Percentiles rank a stretch among this genome's conserved stretches.
Conservation (phyloP, 768 basidiomycete genomes). For the Russula earlei region DNA sequence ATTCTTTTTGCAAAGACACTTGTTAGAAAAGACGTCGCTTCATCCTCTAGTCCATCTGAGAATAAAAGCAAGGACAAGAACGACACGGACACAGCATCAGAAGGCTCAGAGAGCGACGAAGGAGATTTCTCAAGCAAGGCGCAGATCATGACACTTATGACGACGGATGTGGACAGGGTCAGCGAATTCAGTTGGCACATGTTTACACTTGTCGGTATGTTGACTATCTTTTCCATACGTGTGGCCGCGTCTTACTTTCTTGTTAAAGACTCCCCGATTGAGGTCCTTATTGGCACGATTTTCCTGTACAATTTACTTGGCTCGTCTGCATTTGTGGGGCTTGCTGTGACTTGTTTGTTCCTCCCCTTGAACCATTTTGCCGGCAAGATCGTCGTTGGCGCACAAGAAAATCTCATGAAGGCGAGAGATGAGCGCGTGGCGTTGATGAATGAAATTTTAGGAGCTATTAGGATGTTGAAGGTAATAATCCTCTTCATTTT, state of each 20-base stretch:
- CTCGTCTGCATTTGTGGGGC: conserved; percentile 67
- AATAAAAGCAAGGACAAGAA: conserved; percentile 22
- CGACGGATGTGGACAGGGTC: conserved; percentile 86
- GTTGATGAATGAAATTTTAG: conserved; percentile 90
- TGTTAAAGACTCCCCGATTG: conserved; percentile 65
- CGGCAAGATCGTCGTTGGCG: conserved; percentile 64
- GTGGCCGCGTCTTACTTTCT: background rate
- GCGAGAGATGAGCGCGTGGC: conserved; percentile 83
- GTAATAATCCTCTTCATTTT: conserved; percentile 19
- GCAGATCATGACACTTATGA: conserved; percentile 95
- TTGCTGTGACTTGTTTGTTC: conserved; percentile 58
- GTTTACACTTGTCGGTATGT: conserved; percentile 61
- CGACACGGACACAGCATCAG: conserved; percentile 7
- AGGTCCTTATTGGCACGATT: conserved; percentile 61
- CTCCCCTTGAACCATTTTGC: conserved; percentile 78
- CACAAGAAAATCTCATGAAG: conserved; percentile 87
- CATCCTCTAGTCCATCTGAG: conserved; percentile 34
- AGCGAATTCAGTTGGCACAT: conserved; percentile 77
- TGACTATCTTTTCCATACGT: background rate
- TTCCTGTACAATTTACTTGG: conserved; percentile 77
- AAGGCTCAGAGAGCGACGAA: conserved; percentile 37
- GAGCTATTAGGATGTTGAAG: conserved; percentile 88
- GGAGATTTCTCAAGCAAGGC: conserved; percentile 47
- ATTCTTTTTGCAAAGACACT: conserved; percentile 79
- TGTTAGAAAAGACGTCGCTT: conserved; percentile 75